Evolutionary conservation across 2,329 filamentous ascomycete genomes (phyloP), one percentile per base, ranked within the genome.

Genomic region (Septoria linicola): DNA sequence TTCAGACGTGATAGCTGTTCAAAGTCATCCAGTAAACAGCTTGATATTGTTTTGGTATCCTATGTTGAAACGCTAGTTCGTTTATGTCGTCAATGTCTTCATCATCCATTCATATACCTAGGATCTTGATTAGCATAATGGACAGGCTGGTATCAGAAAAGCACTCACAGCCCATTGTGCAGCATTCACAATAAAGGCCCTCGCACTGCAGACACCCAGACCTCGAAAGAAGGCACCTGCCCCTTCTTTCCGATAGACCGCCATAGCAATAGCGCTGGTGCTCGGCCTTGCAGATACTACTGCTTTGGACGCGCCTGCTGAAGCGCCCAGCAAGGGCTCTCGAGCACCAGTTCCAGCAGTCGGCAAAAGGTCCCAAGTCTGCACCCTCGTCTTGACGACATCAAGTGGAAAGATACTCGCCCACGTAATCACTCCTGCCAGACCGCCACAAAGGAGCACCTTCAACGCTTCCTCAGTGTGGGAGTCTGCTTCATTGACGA

Each of bases 141-240:
- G 10, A 40, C 14, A 14, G 14, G 37, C 3, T 30, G 11, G 1
- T 32, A 25, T 8, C 17, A 8, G 21, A 21, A 16, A n/a, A 37
- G 25, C 17, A 58, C 63, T 56, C 47, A 89, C 82, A 19, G 87
- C 86, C 91, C 91, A 97, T 73, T 85, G 82, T n/a, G 89, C 87
- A 2, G 92, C 91, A 73, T 96, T 96, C 32, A 96, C 92, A 45
- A 95, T 75, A 68, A 97, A 96, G 0, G 92, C 92, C 60, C 92
- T 77, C 7, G 87, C 71, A 69, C 88, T 95, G 69, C 92, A 97
- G 25, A 96, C 78, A 0, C 83, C 82, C 35, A 97, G 69, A 1
- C 88, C 89, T 70, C 88, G 80, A 72, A 92, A 93, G 76, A 95
- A 95, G 20, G 89, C 87, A 41, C 79, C 75, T 32, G 84, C 70